phyloP scores from a whole-genome alignment of 2,329 filamentous ascomycete genomes.

The Colletotrichum magnum region DNA sequence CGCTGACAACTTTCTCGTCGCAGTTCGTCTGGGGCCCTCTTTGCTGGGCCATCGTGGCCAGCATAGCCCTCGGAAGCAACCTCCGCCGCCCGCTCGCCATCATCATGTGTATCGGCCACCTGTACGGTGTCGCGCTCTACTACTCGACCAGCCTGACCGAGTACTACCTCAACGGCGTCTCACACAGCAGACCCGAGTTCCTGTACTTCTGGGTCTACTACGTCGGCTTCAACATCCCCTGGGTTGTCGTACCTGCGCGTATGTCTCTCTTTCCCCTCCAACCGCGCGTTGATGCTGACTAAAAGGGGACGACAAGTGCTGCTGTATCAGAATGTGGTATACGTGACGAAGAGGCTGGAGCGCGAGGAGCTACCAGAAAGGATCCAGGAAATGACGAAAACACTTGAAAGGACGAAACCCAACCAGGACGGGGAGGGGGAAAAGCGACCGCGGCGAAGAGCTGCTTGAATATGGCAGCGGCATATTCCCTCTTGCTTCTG shows the following conservation, averaged over 20 bases:
- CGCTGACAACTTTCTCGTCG: not conserved
- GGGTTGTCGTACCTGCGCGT: conserved; percentile 71
- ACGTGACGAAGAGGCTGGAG: conserved; percentile 36
- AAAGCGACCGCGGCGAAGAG: no score
- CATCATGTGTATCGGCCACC: conserved; percentile 65
- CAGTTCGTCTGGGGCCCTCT: conserved; percentile 72
- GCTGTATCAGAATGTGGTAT: conserved; percentile 12
- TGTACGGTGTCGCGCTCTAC: conserved; percentile 75
- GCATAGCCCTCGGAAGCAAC: conserved; percentile 59
- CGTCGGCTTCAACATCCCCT: conserved; percentile 72
- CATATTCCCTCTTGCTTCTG: no score
- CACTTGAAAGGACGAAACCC: no score
- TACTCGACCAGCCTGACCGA: conserved; percentile 71
- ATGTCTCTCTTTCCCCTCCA: conserved; percentile 46
- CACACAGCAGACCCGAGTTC: conserved; percentile 71
- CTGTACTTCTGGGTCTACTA: conserved; percentile 77
- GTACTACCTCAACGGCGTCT: conserved; percentile 57
- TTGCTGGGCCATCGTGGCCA: conserved; percentile 62
- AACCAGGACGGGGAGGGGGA: no score
- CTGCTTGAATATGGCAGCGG: no score
- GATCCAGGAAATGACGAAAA: no score
- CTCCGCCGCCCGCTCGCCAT: conserved; percentile 67
- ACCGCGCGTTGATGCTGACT: not conserved
- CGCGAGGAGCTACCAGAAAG: not conserved
- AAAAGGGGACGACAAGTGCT: conserved; percentile 10